Evolutionary conservation across 176 grass and related monocot genomes (phyloP).

Genomic region (Microstegium vimineum): DNA sequence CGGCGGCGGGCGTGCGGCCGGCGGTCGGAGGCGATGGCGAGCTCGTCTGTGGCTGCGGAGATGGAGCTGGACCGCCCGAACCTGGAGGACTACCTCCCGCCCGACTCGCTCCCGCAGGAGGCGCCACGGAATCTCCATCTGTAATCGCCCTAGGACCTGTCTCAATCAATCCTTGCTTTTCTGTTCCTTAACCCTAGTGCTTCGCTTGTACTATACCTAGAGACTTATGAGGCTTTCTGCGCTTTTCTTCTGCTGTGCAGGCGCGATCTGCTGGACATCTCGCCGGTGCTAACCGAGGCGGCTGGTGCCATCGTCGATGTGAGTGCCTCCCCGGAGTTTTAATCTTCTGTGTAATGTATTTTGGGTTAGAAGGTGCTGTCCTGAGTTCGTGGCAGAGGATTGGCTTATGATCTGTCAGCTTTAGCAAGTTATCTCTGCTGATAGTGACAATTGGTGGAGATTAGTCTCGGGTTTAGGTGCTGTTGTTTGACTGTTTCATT

Average conservation of each 20-base stretch:
- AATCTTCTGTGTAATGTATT: neutral
- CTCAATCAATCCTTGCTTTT: neutral
- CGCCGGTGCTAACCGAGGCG: slow-evolving; percentile 83
- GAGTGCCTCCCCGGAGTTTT: slow-evolving; percentile 17
- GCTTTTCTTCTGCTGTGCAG: slow-evolving; percentile 33
- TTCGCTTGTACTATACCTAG: neutral
- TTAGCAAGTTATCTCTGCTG: neutral
- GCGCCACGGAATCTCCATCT: slow-evolving; percentile 58
- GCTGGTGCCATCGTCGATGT: slow-evolving; percentile 97
- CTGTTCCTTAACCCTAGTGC: neutral
- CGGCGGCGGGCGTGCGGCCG: neutral
- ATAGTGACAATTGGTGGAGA: neutral
- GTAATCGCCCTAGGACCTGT: slow-evolving; percentile 22
- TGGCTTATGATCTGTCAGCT: neutral
- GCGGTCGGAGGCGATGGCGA: slow-evolving; percentile 11
- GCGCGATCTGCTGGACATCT: slow-evolving; percentile 96
- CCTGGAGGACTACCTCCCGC: slow-evolving; percentile 75
- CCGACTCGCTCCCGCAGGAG: slow-evolving; percentile 58
- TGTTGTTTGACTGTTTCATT: neutral
- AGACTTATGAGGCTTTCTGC: neutral
- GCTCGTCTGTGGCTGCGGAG: slow-evolving; percentile 46
- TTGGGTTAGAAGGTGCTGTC: neutral
- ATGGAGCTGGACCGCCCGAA: slow-evolving; percentile 78
- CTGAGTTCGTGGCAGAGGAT: neutral
- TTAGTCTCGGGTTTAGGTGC: neutral